phyloP scores from a whole-genome alignment of 768 basidiomycete species.

The Mycena venus region DNA sequence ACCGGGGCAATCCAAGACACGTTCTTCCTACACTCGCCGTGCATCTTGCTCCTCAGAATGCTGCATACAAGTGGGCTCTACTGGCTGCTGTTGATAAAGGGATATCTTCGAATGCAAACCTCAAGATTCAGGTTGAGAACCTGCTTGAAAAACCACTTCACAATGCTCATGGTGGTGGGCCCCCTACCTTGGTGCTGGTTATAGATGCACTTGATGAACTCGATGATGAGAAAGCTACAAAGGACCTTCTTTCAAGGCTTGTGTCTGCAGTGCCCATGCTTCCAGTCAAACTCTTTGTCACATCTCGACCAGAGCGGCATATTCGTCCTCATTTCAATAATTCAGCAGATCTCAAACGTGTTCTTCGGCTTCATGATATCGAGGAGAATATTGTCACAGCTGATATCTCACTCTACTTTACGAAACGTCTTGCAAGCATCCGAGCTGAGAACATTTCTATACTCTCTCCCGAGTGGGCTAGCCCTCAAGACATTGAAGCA shows the following conservation, averaged over 20 bases:
- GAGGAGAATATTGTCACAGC: neutral
- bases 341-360: neutral
- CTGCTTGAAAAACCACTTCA: neutral
- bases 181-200: neutral
- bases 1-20: neutral
- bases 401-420: neutral
- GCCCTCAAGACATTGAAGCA: neutral
- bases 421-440: neutral
- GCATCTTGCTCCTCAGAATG: neutral
- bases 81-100: neutral
- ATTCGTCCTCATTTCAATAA: neutral
- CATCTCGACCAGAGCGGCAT: neutral
- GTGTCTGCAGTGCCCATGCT: neutral
- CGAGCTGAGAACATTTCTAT: neutral
- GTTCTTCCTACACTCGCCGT: neutral
- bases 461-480: neutral
- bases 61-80: neutral
- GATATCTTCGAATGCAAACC: neutral
- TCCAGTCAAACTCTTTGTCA: slow-evolving; percentile 3
- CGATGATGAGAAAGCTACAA: neutral
- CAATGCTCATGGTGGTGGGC: neutral
- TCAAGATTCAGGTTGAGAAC: neutral
- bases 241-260: slow-evolving; percentile 1
- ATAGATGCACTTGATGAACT: neutral
- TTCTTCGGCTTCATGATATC: neutral